Evolutionary conservation across 2,329 filamentous ascomycete species (phyloP).

Genomic region (Pseudophaeomoniella oleicola): DNA sequence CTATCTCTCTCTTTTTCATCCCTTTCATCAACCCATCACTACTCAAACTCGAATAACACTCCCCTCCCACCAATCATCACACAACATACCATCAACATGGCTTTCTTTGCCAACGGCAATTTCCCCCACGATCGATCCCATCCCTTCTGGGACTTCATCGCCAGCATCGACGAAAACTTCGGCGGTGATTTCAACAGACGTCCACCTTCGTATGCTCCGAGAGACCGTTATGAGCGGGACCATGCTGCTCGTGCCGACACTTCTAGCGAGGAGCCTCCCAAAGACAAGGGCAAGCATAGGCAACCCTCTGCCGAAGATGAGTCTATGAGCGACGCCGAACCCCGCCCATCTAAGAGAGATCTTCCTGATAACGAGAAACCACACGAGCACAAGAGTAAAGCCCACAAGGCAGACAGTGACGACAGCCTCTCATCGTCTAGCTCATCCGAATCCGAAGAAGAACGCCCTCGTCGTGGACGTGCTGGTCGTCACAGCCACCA

Average conservation of each 20-base stretch:
- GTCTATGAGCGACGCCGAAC: conserved; percentile 12
- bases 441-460: background rate
- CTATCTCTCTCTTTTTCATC: conserved; percentile 35
- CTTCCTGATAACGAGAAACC: conserved; percentile 1
- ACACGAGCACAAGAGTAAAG: conserved; percentile 4
- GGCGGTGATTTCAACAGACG: no score
- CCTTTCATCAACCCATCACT: conserved; percentile 26
- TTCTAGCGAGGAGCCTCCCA: conserved; percentile 23
- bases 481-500: background rate
- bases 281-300: conserved; percentile 13
- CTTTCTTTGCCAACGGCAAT: background rate
- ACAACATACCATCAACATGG: background rate
- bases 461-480: background rate
- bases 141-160: conserved; percentile 42
- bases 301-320: conserved; percentile 8
- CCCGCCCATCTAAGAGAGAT: conserved; percentile 3
- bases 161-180: conserved; percentile 31
- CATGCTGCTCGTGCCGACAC: conserved; percentile 12
- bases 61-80: conserved; percentile 1
- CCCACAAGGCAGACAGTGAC: conserved; percentile 1
- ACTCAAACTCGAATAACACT: no score
- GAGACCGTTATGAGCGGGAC: conserved; percentile 12
- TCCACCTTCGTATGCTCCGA: conserved; percentile 23
- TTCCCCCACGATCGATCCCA: no score
- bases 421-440: background rate